phyloP scores from a whole-genome alignment of 164 flowering plant genomes.

The Aristolochia contorta region DNA sequence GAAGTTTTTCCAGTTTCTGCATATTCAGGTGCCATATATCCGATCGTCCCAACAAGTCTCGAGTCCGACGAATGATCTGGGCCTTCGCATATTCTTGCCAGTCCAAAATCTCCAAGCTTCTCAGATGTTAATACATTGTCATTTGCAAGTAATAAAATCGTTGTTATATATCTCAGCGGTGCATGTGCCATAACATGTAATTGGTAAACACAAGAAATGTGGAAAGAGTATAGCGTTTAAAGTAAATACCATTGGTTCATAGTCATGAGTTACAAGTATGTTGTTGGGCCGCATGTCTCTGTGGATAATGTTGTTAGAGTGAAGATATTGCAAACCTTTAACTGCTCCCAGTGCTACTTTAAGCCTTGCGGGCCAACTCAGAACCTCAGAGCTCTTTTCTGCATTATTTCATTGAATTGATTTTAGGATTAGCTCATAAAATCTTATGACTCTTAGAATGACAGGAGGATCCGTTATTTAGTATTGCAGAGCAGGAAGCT shows the following conservation, averaged over 20 bases:
- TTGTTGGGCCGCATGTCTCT: conserved; percentile 67
- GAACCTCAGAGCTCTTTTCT: conserved; percentile 25
- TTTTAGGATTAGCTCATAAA: background rate
- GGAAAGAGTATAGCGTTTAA: background rate
- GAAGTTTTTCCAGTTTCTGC: conserved; percentile 58
- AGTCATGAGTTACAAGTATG: conserved; percentile 62
- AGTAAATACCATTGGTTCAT: conserved; percentile 43
- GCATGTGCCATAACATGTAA: background rate
- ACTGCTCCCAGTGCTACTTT: conserved; percentile 60
- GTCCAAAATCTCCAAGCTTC: conserved; percentile 83
- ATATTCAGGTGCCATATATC: conserved; percentile 78
- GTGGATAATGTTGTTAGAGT: conserved; percentile 50
- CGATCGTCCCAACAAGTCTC: conserved; percentile 57
- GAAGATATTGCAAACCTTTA: conserved; percentile 48
- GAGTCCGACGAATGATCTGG: conserved; percentile 31
- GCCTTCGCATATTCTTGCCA: conserved; percentile 42
- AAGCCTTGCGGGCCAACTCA: conserved; percentile 52
- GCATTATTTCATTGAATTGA: conserved; percentile 15
- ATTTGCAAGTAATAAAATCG: background rate
- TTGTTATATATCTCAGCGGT: too few relatives aligned
- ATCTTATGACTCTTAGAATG: too few relatives aligned
- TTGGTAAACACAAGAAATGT: background rate
- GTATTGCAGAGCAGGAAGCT: background rate
- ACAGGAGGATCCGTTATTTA: too few relatives aligned
- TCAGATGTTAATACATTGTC: conserved; percentile 12